Conservation (phyloP, 2,329 filamentous ascomycete genomes). For the Trichothecium roseum region DNA sequence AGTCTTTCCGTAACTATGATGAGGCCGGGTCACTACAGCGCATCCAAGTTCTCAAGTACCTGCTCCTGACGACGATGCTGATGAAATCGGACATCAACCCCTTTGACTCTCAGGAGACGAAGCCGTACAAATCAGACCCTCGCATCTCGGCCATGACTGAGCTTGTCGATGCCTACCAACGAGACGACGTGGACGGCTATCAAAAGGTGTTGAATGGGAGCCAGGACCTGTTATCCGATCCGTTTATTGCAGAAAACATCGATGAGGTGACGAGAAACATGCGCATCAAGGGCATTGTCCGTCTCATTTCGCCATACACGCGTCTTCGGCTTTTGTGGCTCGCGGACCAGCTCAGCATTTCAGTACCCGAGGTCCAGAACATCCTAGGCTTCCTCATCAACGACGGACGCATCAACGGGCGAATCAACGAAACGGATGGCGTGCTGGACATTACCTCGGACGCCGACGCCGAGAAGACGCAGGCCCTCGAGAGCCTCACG, state of each 20-base stretch:
- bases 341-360: conserved; percentile 77
- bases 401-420: conserved; percentile 75
- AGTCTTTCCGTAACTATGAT: conserved; percentile 97
- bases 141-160: conserved; percentile 96
- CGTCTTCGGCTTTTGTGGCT: conserved; percentile 85
- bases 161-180: conserved; percentile 90
- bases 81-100: conserved; percentile 99
- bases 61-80: conserved; percentile 93
- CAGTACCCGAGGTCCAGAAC: conserved; percentile 78
- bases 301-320: conserved; percentile 89
- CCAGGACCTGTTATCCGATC: conserved; percentile 78
- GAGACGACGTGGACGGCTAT: conserved; percentile 87
- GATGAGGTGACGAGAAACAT: conserved; percentile 98
- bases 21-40: conserved; percentile 93
- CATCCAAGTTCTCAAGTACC: conserved; percentile 94
- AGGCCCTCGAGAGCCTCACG: conserved; percentile 64
- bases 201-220: conserved; percentile 80
- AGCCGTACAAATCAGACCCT: conserved; percentile 92
- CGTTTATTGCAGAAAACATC: conserved; percentile 97
- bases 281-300: conserved; percentile 90
- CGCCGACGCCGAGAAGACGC: conserved; percentile 63
- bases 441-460: conserved; percentile 70
- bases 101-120: conserved; percentile 97
- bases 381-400: conserved; percentile 93
- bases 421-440: conserved; percentile 81